These are phyloP conservation scores for Mycena amicta DNA, from an alignment of 768 basidiomycete genomes.

Conservation along the genomic window DNA sequence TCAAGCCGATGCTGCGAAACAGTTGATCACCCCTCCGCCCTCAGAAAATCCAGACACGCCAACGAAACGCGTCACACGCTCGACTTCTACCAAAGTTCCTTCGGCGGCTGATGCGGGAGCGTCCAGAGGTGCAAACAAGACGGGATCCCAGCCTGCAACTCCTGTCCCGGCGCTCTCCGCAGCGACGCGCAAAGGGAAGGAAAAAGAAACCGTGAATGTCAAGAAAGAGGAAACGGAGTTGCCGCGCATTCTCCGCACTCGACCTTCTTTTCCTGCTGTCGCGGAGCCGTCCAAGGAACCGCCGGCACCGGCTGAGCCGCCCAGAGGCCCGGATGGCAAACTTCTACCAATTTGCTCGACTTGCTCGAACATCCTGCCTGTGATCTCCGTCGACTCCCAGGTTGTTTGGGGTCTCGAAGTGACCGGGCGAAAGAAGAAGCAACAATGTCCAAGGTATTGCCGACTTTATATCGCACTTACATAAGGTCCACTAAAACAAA, in stretches of 20 bases:
- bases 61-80: slow-evolving; percentile 28
- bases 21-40: slow-evolving; percentile 50
- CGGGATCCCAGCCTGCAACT: slow-evolving; percentile 32
- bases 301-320: slow-evolving; percentile 43
- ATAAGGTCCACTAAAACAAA: slow-evolving; percentile 8
- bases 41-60: slow-evolving; percentile 46
- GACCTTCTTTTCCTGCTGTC: slow-evolving; percentile 41
- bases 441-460: slow-evolving; percentile 76
- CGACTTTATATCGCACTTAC: no score
- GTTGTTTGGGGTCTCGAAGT: slow-evolving; percentile 73
- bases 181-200: slow-evolving; percentile 27
- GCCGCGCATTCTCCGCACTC: slow-evolving; percentile 51
- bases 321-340: slow-evolving; percentile 65
- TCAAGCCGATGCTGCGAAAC: slow-evolving; percentile 29
- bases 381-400: slow-evolving; percentile 74
- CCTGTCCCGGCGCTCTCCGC: slow-evolving; percentile 29
- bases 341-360: slow-evolving; percentile 71
- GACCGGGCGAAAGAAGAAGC: slow-evolving; percentile 60
- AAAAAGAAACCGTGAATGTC: slow-evolving; percentile 37
- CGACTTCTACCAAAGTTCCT: slow-evolving; percentile 21
- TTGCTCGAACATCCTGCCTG: slow-evolving; percentile 69
- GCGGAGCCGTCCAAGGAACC: slow-evolving; percentile 40
- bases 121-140: slow-evolving; percentile 29
- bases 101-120: slow-evolving; percentile 4
- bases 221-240: slow-evolving; percentile 58